Base-by-base conservation (phyloP, 805 yeast genomes). In the Saccharomycopsis oosterbeekiorum region DNA sequence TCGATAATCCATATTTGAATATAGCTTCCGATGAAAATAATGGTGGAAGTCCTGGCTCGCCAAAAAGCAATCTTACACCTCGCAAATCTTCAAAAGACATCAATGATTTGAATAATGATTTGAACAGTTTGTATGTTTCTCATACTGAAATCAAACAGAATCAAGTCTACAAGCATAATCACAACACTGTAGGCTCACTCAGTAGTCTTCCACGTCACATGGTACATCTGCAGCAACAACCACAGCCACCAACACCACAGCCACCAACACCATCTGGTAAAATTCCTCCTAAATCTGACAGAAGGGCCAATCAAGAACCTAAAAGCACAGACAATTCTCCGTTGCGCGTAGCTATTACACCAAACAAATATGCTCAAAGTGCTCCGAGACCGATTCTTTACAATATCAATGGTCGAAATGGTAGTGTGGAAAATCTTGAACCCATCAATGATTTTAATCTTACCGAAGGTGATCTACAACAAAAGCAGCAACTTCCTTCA, bases 211-310 rank as follows among this genome's bases (percentile, higher is more conserved):
- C 53, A 2, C 53, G 53, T 15, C 53, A 47, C 9, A 47, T 47
- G 56, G 51, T 37, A 41, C 58, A 56, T 6, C 34, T 29, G 21
- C 47, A 56, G 6, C 60, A 39, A 17, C 51, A 34, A n/a, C 57
- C 37, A 11, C 60, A 37, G 37, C 36, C 51, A 21, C 24, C 57
- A 37, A 21, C 37, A 58, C 57, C 37, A 11, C 60, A 37, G 37
- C 36, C 51, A 21, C 24, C 57, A 37, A 21, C 37, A 58, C 57
- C 56, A 6, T 21, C 37, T 2, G 24, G 19, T 51, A 42, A 24
- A 17, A 47, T 40, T 21, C 53, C 64, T 63, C 56, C 68, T 61
- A 54, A 64, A 64, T 51, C 66, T 59, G 19, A 67, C 65, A 50
- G 67, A 66, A 24, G 66, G 59, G 24, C 41, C 5, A 17, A 19